Evolutionary conservation across 306 rosid genomes (phyloP).

Genomic region (Malus asiatica): DNA sequence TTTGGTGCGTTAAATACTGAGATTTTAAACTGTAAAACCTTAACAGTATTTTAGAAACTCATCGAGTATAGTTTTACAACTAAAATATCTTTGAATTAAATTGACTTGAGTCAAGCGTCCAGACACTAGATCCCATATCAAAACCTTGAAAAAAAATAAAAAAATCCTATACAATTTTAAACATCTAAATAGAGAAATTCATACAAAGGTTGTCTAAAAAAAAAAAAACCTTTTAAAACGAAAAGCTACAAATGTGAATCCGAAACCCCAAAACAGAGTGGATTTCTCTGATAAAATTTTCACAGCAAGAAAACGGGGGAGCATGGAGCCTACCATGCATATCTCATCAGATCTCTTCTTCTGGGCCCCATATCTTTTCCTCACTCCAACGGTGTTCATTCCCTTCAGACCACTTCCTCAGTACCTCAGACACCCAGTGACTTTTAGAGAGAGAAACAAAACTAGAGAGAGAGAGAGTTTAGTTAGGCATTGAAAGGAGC

Average conservation of each 20-base stretch:
- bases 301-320: conserved; percentile 34
- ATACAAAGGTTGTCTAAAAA: neutral
- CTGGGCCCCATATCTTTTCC: conserved; percentile 42
- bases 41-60: neutral
- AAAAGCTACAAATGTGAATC: conserved; percentile 19
- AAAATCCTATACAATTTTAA: neutral
- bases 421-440: conserved; percentile 32
- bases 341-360: conserved; percentile 55
- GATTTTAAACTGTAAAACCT: too few relatives aligned
- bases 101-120: neutral
- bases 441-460: conserved; percentile 8
- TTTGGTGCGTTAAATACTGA: neutral
- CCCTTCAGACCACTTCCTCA: conserved; percentile 40
- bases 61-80: too few relatives aligned
- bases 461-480: conserved; percentile 4
- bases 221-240: neutral
- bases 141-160: neutral
- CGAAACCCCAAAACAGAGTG: conserved; percentile 32
- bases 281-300: conserved; percentile 23
- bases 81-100: neutral
- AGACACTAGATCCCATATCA: neutral
- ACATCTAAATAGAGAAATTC: neutral
- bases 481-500: conserved; percentile 5
- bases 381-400: conserved; percentile 43
- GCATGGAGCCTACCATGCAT: conserved; percentile 61